Evolutionary conservation across 345 rosid genomes (phyloP).

Genomic region (Limnanthes douglasii): DNA sequence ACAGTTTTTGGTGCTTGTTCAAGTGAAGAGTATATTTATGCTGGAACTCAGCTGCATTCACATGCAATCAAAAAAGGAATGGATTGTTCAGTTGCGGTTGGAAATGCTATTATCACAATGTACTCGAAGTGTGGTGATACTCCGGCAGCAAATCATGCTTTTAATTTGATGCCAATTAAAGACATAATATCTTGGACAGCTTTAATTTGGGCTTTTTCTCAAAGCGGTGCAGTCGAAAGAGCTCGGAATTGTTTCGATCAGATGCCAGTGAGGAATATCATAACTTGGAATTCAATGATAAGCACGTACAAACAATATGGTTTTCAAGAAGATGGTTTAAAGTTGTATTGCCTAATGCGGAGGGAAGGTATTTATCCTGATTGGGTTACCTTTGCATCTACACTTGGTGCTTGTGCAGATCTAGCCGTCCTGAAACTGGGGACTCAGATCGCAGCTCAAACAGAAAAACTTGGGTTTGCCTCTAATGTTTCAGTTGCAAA

Average conservation of each 20-base stretch:
- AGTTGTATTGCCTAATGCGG: constrained; percentile 7
- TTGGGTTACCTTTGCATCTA: constrained; percentile 10
- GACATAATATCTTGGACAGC: too few species aligned
- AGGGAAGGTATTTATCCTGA: constrained; percentile 9
- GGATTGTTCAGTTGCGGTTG: too few species aligned
- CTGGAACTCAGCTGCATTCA: constrained; percentile 13
- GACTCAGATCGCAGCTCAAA: constrained; percentile 9
- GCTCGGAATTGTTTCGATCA: constrained; percentile 8
- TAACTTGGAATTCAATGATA: constrained; percentile 15
- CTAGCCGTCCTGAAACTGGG: constrained; percentile 11
- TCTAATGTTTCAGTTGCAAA: constrained; percentile 12
- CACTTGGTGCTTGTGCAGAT: constrained; percentile 9
- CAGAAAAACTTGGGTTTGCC: constrained; percentile 9
- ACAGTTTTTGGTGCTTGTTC: constrained; percentile 11
- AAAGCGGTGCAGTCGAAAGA: constrained; percentile 10
- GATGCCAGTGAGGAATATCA: constrained; percentile 9
- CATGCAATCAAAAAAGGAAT: too few species aligned
- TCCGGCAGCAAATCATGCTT: too few species aligned
- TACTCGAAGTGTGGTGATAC: too few species aligned
- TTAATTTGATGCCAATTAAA: too few species aligned
- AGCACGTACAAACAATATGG: constrained; percentile 9
- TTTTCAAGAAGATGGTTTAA: constrained; percentile 7
- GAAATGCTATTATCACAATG: too few species aligned
- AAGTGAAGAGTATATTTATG: constrained; percentile 1
- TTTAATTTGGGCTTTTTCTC: too few species aligned